Evolutionary conservation across 2,329 filamentous ascomycete species (phyloP), one percentile per base, ranked within the genome.

Genomic region (Paecilomyces dactylethromorphus): DNA sequence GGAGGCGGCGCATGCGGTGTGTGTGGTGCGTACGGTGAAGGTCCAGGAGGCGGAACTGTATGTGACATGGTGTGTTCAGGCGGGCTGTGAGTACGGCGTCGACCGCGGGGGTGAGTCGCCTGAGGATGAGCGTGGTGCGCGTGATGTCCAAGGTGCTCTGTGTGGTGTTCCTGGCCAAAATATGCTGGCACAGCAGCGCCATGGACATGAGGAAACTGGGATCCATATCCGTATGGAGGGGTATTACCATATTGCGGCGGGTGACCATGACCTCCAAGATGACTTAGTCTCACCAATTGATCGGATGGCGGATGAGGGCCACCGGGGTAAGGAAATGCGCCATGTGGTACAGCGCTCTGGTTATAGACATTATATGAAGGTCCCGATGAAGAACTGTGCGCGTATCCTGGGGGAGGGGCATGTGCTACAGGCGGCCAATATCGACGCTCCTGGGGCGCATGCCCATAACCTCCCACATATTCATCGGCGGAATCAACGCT

Each of bases 401-500:
- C 64, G 62, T 79, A 79, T n/a, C 69, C 66, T 51, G 60, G 59
- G 51, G 63, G 69, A 52, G 66, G 61, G 22, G 64, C 66, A 22
- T 69, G 71, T 5, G 66, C 64, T 18, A 65, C 54, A n/a, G 66
- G 64, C 21, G 68, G 67, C 73, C 73, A 76, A 52, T 64, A 63
- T 52, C 68, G 68, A 39, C 69, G 67, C 5, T 73, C 74, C 24
- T 68, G 71, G 55, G 71, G 66, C 15, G 66, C 63, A 54, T 68
- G 74, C 61, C 73, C 74, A 77, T 81, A 78, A 74, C 78, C 65
- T 67, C 72, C 62, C 62, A 77, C 74, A 69, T 82, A 87, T n/a
- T 89, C 85, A 24, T 90, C 85, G 21, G 79, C 80, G 35, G 82
- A 82, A 71, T 89, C 87, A 78, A 83, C 80, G 71, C 82, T 89